Base-by-base conservation (phyloP, 441 rosid genomes). In the Adansonia rubrostipa region DNA sequence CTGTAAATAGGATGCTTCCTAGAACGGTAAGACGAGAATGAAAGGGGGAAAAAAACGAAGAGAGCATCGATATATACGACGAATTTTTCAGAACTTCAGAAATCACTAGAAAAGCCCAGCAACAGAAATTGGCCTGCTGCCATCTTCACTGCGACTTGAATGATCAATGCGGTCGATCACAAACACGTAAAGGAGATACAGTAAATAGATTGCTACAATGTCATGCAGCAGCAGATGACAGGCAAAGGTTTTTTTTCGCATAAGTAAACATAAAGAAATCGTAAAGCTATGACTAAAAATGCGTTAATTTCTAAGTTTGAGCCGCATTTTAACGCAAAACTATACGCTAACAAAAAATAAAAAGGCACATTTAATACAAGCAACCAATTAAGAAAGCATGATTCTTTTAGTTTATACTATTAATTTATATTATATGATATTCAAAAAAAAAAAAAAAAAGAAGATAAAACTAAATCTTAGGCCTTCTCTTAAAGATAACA, bases 51-150 rank as follows among this genome's bases (percentile, higher is more conserved):
- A 20, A 9, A 58, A 2, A 61, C 3, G 6, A 6, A 36, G 42
- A 36, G 5, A 36, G 42, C 40, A 19, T 22, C 1, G 6, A 15
- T 10, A 61, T 22, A 61, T 22, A 61, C 42, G 42, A 36, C 42
- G 42, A 36, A 36, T 36, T 0, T 36, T 36, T 36, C 42, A 36
- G 42, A 36, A 36, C 42, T 36, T 10, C 40, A 24, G 0, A 10
- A 61, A 36, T 61, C 65, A 61, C 14, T 22, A 22, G 36, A 60
- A 60, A 60, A 60, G 64, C n/a, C 65, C n/a, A 22, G n/a, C n/a
- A 22, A 24, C 42, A 36, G 42, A 36, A 36, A 36, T 36, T 36
- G 42, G 42, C 42, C 42, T 36, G 42, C 42, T 36, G 42, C 42
- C 42, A 4, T 4, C 6, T 36, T 36, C 42, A 36, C 42, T 36